Evolutionary conservation across 2,329 filamentous ascomycete species (phyloP).

Genomic region (Neopestalotiopsis sp.): DNA sequence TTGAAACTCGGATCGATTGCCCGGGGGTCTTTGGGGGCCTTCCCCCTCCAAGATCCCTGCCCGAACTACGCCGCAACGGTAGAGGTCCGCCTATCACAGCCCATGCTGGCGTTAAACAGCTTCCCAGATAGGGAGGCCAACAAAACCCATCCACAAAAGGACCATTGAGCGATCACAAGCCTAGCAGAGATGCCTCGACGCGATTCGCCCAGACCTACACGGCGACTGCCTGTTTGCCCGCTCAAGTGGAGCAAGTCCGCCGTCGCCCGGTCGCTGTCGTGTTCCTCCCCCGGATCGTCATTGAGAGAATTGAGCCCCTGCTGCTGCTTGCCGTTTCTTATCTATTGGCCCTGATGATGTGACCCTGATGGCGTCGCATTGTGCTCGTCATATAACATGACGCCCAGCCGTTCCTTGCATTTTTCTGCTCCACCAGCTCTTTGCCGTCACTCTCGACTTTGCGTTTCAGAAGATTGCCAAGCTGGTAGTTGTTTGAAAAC

Average conservation of each 20-base stretch:
- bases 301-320: neutral
- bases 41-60: neutral
- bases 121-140: conserved; percentile 15
- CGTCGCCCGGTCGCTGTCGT: neutral
- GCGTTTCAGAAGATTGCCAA: neutral
- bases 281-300: neutral
- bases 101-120: conserved; percentile 1
- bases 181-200: neutral
- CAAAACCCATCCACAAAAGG: neutral
- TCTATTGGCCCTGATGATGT: conserved; percentile 6
- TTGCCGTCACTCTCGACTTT: neutral
- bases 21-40: too few species aligned
- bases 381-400: conserved; percentile 5
- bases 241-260: neutral
- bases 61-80: neutral
- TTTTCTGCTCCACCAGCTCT: neutral
- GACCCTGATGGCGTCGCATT: neutral
- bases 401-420: conserved; percentile 7
- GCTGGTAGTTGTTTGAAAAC: neutral
- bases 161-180: conserved; percentile 7
- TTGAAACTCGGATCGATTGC: neutral
- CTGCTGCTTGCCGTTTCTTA: conserved; percentile 7
- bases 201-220: neutral
- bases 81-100: conserved; percentile 5
- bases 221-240: neutral